These are phyloP conservation scores for Ustilago loliicola DNA, from an alignment of 1,284 basidiomycete genomes.

Conservation along the genomic window DNA sequence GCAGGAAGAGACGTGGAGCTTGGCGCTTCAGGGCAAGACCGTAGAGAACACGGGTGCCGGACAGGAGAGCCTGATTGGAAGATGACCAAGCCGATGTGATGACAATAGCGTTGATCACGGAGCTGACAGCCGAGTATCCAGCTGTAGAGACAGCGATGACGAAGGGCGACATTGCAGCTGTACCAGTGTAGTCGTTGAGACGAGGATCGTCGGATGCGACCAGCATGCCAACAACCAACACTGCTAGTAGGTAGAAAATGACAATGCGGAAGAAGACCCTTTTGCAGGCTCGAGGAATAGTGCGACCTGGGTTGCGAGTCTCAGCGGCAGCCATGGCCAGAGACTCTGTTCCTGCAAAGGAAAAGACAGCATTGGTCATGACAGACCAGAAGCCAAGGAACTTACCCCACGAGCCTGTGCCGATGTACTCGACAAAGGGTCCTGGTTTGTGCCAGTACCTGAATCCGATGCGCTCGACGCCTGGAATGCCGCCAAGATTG, in stretches of 20 bases:
- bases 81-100: constrained; percentile 87
- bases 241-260: constrained; percentile 75
- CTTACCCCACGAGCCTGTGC: constrained; percentile 76
- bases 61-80: constrained; percentile 84
- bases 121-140: constrained; percentile 71
- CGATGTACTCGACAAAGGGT: constrained; percentile 69
- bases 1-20: constrained; percentile 81
- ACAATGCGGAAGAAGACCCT: constrained; percentile 81
- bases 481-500: constrained; percentile 53
- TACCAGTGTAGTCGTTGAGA: constrained; percentile 46
- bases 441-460: constrained; percentile 71
- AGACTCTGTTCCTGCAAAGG: constrained; percentile 82
- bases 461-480: constrained; percentile 55
- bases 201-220: constrained; percentile 75
- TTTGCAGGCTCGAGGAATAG: constrained; percentile 68
- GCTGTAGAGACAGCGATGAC: constrained; percentile 69
- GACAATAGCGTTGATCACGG: constrained; percentile 80
- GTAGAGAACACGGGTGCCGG: constrained; percentile 80
- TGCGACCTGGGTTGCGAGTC: constrained; percentile 49
- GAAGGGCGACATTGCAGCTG: constrained; percentile 51
- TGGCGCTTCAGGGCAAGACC: constrained; percentile 82
- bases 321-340: constrained; percentile 59
- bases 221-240: constrained; percentile 80
- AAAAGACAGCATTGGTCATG: constrained; percentile 78
- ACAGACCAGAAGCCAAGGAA: constrained; percentile 68